Conservation (phyloP, 305 asterid species). For the Fraxinus albicans region DNA sequence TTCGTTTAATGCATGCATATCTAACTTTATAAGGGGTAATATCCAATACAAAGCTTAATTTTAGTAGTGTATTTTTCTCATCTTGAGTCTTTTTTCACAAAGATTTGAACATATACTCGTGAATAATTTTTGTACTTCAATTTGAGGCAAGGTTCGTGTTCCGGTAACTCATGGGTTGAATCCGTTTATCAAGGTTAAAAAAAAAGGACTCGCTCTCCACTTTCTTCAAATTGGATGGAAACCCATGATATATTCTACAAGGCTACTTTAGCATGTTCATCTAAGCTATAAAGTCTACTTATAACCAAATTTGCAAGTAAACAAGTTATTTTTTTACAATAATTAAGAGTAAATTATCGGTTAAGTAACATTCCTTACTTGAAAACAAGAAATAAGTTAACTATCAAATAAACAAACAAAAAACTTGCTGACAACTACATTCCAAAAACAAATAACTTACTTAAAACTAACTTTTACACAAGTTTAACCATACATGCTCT, state of each 20-base stretch:
- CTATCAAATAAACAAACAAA: neutral
- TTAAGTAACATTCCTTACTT: neutral
- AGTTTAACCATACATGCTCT: neutral
- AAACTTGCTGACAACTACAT: neutral
- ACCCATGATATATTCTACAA: neutral
- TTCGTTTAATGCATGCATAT: no score
- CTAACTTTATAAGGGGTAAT: no score
- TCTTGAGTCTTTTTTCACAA: no score
- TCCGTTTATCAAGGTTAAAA: neutral
- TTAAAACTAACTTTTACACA: neutral
- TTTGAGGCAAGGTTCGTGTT: no score
- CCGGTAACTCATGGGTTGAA: no score
- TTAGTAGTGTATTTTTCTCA: no score
- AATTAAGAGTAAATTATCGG: neutral
- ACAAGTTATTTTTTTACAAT: neutral
- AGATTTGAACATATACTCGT: no score
- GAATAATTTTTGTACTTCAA: no score
- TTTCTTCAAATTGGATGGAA: neutral
- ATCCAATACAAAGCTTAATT: no score
- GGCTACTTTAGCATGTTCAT: neutral
- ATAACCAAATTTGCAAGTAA: neutral
- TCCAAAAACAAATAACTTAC: neutral
- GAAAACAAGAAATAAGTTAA: neutral
- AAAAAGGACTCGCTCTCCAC: neutral
- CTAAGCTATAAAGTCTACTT: neutral